phyloP scores from a whole-genome alignment of 2,329 filamentous ascomycete genomes.

The Dothistroma septosporum region DNA sequence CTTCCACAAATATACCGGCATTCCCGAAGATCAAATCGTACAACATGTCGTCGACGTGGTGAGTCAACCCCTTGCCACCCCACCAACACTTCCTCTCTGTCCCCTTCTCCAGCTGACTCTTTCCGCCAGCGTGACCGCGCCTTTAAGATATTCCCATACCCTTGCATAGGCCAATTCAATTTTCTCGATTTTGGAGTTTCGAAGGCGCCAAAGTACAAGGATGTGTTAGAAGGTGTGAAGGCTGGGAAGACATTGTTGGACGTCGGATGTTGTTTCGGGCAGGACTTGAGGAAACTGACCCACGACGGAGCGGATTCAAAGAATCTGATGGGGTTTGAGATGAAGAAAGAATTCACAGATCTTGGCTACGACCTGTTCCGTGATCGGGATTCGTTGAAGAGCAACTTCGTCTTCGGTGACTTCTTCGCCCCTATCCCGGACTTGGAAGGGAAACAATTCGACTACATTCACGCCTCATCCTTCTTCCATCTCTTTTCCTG shows the following conservation, averaged over 20 bases:
- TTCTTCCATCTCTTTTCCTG: conserved; percentile 46
- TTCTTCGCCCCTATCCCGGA: conserved; percentile 22
- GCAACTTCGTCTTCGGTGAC: conserved; percentile 35
- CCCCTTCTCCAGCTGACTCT: neutral
- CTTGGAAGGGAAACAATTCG: conserved; percentile 33
- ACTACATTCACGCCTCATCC: conserved; percentile 41
- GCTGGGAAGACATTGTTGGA: conserved; percentile 36
- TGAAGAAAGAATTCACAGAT: conserved; percentile 34
- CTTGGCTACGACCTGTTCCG: conserved; percentile 39
- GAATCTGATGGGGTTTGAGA: conserved; percentile 35
- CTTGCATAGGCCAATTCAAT: conserved; percentile 21
- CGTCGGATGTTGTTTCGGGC: conserved; percentile 40
- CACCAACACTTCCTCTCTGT: neutral
- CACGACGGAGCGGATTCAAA: conserved; percentile 35
- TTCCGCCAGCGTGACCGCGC: conserved; percentile 16
- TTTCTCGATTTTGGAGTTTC: conserved; percentile 26
- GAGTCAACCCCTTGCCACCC: neutral
- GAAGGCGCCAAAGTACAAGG: conserved; percentile 22
- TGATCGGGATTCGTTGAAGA: conserved; percentile 32
- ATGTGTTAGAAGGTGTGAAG: conserved; percentile 27
- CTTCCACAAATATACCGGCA: neutral
- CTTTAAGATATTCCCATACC: conserved; percentile 20
- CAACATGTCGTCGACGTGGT: conserved; percentile 1
- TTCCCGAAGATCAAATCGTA: neutral
- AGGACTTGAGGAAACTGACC: conserved; percentile 39